Percentiles rank a stretch among this genome's conserved stretches.
Evolutionary conservation across 306 rosid species (phyloP).

Genomic region (Gynostemma pentaphyllum): DNA sequence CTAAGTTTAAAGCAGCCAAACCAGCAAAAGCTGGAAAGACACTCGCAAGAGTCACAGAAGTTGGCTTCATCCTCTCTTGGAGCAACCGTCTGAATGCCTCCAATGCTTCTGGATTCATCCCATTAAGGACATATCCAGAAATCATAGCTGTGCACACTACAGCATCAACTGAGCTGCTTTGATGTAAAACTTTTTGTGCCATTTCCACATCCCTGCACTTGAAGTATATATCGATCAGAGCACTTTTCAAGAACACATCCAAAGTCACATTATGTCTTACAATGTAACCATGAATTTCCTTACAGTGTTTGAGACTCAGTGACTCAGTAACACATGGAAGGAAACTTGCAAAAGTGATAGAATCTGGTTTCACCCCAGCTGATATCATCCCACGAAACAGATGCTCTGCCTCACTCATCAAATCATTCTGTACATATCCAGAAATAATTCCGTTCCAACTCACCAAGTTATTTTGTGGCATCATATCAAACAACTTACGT

Average conservation of each 20-base stretch:
- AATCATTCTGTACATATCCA: constrained; percentile 61
- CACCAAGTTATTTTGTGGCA: constrained; percentile 45
- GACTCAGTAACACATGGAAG: constrained; percentile 49
- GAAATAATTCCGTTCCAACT: constrained; percentile 69
- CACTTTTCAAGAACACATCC: constrained; percentile 58
- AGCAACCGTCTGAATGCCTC: constrained; percentile 46
- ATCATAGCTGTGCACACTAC: constrained; percentile 64
- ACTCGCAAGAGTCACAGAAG: constrained; percentile 52
- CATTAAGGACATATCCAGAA: constrained; percentile 57
- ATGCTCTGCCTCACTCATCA: constrained; percentile 33
- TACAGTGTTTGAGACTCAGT: constrained; percentile 36
- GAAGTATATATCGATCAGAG: constrained; percentile 48
- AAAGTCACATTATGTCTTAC: constrained; percentile 39
- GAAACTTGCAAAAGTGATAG: constrained; percentile 55
- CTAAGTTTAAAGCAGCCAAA: constrained; percentile 46
- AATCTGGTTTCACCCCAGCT: constrained; percentile 47
- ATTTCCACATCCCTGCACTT: constrained; percentile 46
- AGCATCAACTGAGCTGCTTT: constrained; percentile 35
- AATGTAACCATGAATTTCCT: constrained; percentile 56
- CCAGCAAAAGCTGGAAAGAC: constrained; percentile 67
- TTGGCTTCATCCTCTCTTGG: constrained; percentile 46
- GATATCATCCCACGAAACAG: constrained; percentile 49
- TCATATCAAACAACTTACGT: constrained; percentile 30
- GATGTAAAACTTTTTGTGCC: constrained; percentile 39
- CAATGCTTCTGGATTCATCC: constrained; percentile 47